Evolutionary conservation across 108 stramenopile genomes (phyloP), one percentile per base, ranked within the genome.

Genomic region (Licmophora abbreviata): DNA sequence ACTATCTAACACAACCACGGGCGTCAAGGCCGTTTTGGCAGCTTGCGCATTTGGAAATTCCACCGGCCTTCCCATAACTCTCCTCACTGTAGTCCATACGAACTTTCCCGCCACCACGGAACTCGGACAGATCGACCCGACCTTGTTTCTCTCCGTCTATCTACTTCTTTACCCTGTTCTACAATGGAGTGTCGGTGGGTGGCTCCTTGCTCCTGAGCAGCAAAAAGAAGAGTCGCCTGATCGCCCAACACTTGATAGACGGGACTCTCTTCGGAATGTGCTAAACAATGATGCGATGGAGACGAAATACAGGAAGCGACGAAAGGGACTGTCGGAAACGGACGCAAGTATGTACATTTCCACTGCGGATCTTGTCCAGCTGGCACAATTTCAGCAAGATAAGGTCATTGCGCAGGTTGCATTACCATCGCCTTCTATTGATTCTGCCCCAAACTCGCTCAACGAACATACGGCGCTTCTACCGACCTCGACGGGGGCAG

Each of bases 11-110:
- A 70, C 76, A 20, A 69, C 76, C 21, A 14, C 36, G 20, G 61
- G 67, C 32, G 37, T 29, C 7, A 26, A 49, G 4, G 54, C 53
- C 0, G 74, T 74, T 33, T 20, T 79, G 3, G 70, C 69, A 5
- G 69, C 73, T 4, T 71, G 69, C 35, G 73, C 77, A 2, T 74
- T 79, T 56, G 65, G 66, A 0, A 79, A 79, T 54, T 64, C 62
- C 10, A 79, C 77, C 10, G 77, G 77, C 11, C 32, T 79, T 18
- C 66, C 55, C 22, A 74, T 79, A 5, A 79, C 77, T 6, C 48
- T 79, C 31, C 56, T 79, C 26, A 61, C 73, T 0, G 77, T 79
- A 5, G 64, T 79, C 23, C 77, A 79, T 31, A 23, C 44, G 5
- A 67, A 69, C 29, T 79, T 74, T 45, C 36, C 27, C 22, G 25